A percentile compares a stretch with the other conserved stretches of the same genome.
Evolutionary conservation across 2,329 filamentous ascomycete species (phyloP).

Genomic region (Exophiala sp.): DNA sequence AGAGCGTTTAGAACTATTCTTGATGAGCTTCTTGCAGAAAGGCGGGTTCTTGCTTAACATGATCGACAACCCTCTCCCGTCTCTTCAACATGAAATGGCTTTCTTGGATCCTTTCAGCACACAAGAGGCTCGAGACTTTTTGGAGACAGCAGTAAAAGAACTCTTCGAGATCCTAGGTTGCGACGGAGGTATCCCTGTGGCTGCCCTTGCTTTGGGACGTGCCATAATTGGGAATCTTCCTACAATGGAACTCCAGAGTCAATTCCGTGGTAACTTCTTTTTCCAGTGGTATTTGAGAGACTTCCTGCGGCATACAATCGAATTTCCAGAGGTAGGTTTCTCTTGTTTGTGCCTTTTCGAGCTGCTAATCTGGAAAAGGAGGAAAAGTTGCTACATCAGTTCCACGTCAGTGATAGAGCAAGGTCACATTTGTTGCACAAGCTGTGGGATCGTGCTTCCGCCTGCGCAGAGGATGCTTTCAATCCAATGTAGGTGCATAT

Average conservation of each 20-base stretch:
- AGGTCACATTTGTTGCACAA: constrained; percentile 71
- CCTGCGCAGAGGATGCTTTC: constrained; percentile 72
- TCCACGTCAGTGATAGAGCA: constrained; percentile 87
- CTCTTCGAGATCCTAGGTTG: constrained; percentile 83
- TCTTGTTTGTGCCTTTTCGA: constrained; percentile 15
- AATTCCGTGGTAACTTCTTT: constrained; percentile 77
- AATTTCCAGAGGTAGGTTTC: constrained; percentile 73
- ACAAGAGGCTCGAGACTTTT: constrained; percentile 82
- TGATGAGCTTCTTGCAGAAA: constrained; percentile 91
- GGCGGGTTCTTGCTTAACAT: constrained; percentile 87
- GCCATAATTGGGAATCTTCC: constrained; percentile 74
- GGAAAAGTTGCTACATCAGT: constrained; percentile 70
- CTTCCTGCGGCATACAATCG: constrained; percentile 78
- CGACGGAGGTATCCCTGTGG: constrained; percentile 78
- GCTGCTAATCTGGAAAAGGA: constrained; percentile 45
- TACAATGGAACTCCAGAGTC: constrained; percentile 66
- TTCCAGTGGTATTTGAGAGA: constrained; percentile 89
- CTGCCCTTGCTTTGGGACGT: constrained; percentile 77
- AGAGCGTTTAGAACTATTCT: constrained; percentile 84
- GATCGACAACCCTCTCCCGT: constrained; percentile 67
- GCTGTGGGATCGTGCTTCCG: constrained; percentile 75
- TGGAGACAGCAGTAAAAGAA: constrained; percentile 72
- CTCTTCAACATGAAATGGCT: constrained; percentile 51
- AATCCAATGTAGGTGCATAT: constrained; percentile 56
- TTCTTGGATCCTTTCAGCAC: constrained; percentile 68